Evolutionary conservation across 768 basidiomycete genomes (phyloP), one percentile per base, ranked within the genome.

Genomic region (Porphyrellus cyaneotinctus): DNA sequence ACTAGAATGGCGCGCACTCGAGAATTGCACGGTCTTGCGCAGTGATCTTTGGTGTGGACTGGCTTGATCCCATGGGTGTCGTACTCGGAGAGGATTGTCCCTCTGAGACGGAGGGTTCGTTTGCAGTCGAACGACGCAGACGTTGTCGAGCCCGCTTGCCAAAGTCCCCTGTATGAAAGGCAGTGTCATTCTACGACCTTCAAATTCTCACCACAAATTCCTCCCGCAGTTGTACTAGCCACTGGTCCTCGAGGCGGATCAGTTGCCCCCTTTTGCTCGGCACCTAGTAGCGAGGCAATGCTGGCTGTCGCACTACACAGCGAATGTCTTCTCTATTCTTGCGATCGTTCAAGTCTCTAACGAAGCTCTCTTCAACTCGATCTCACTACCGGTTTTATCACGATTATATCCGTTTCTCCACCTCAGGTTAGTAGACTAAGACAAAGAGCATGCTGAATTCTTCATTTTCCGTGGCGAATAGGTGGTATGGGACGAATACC

Each of bases 21-120:
- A 99, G 80, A 56, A 99, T 88, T 39, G 97, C 95, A 58, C 87
- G 83, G 70, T 99, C 97, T 65, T 95, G 95, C 26, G 83, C 75
- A 18, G 97, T 97, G 57, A 99, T 83, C 76, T 90, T 97, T 43
- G 91, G 92, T 31, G 78, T 70, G 33, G 88, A 90, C 68, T 88
- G 85, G 58, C 74, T 80, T 63, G 70, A 77, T 52, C 88, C 88
- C 88, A 90, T 90, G 48, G 32, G 49, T 53, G 38, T 23, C 23
- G 39, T 52, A 41, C 52, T n/a, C n/a, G n/a, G 38, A 18, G 22
- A 41, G 28, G 18, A 38, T 30, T 37, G 54, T 50, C 43, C 44
- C 47, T 45, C 46, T 32, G n/a, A n/a, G n/a, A n/a, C 13, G 9
- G 18, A 48, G 37, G 28, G 46, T 23, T 15, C 26, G 26, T 37